Percentiles rank a stretch among this genome's conserved stretches.
Conservation (phyloP, 2,329 filamentous ascomycete species). For the Cryphonectria japonica region DNA sequence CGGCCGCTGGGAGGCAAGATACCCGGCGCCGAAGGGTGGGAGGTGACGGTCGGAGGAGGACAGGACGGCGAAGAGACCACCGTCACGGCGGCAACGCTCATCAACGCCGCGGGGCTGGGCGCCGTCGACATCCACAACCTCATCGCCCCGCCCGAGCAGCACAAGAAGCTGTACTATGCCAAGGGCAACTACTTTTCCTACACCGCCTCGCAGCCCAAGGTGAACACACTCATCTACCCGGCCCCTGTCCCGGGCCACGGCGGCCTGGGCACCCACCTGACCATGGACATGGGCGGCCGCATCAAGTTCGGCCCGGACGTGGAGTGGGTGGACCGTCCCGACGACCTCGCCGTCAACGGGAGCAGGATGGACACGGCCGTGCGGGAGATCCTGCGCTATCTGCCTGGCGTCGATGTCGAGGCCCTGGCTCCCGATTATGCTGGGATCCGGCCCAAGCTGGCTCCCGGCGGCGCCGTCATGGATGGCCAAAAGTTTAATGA, state of each 20-base stretch:
- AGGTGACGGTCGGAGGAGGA: conserved; percentile 58
- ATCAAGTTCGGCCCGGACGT: conserved; percentile 94
- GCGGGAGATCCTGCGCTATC: conserved; percentile 74
- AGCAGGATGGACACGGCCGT: conserved; percentile 63
- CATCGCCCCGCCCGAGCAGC: conserved; percentile 64
- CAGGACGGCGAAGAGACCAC: conserved; percentile 51
- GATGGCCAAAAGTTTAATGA: conserved; percentile 76
- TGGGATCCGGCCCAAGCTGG: conserved; percentile 87
- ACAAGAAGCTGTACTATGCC: conserved; percentile 73
- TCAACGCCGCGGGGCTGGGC: conserved; percentile 85
- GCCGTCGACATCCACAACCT: conserved; percentile 81
- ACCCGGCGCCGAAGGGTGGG: conserved; percentile 67
- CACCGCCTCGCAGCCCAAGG: conserved; percentile 61
- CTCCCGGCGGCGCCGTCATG: conserved; percentile 56
- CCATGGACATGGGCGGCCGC: conserved; percentile 81
- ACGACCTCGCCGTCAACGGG: conserved; percentile 70
- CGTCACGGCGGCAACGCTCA: conserved; percentile 74
- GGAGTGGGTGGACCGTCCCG: conserved; percentile 80
- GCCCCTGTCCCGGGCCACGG: conserved; percentile 80
- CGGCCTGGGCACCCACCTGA: conserved; percentile 91
- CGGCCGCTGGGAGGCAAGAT: conserved; percentile 44
- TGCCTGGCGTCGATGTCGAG: conserved; percentile 71
- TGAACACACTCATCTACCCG: conserved; percentile 82
- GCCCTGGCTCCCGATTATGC: conserved; percentile 82
- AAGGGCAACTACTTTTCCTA: conserved; percentile 98